Evolutionary conservation across 257 asterid genomes (phyloP), one percentile per base, ranked within the genome.

Genomic region (Jacaranda copaia): DNA sequence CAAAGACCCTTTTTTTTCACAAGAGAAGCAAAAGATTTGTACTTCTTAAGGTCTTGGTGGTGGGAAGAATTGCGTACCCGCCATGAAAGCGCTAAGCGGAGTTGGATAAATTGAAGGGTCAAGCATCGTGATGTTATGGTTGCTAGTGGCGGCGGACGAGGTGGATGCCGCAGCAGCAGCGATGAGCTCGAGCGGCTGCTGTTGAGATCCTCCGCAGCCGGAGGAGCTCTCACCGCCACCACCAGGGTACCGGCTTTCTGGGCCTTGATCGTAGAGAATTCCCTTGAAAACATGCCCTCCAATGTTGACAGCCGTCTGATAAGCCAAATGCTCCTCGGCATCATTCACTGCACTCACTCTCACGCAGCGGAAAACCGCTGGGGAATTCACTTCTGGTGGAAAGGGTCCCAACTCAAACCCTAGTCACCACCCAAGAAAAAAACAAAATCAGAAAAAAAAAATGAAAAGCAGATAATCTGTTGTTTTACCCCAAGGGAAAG

Each of bases 211-310:
- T 32, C 68, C 87, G 32, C 82, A 78, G 15, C 83, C 87, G 19
- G 81, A 60, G 25, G 89, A 81, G 67, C 76, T 43, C 60, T 82
- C 87, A 5, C 89, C 89, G 62, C 57, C 52, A 18, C 51, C 55
- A 0, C 75, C 75, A 19, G 15, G 45, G 62, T 84, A 79, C 55
- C 89, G 90, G 65, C 43, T 76, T 13, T 88, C 95, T 2, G 79
- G 86, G 20, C 97, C 95, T 85, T 89, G 95, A 84, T 91, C 97
- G 68, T 91, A 91, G 16, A 91, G 81, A 78, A 91, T 91, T 68
- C 97, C 97, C 82, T 86, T 89, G 88, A 91, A 91, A 70, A 89
- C 86, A 63, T 89, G 97, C 4, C 97, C 97, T 6, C 88, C 91
- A 12, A 91, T 88, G 78, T 81, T 88, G 1, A 91, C 97, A 40